Conservation (phyloP, 2,329 filamentous ascomycete genomes). For the Mycosphaerella arachidis region DNA sequence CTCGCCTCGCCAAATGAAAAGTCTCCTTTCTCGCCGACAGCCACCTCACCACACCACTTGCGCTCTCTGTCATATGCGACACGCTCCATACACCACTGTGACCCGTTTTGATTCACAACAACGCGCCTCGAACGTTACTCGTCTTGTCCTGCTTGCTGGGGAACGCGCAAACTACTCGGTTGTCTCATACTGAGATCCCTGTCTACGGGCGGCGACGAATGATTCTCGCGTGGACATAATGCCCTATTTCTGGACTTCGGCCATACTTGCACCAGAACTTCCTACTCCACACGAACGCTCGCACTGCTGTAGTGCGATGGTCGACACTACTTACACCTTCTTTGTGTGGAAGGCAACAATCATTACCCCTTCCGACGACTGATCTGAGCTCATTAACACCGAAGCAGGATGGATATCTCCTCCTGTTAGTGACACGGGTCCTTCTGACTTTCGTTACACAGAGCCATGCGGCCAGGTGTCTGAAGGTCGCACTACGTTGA, state of each 20-base stretch:
- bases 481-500: not conserved
- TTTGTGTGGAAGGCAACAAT: constrained; percentile 1
- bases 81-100: not conserved
- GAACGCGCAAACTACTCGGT: not conserved
- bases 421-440: not conserved
- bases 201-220: not conserved
- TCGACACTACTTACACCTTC: not conserved
- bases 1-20: too few species aligned
- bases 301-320: not conserved
- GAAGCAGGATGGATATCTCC: not conserved
- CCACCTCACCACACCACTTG: too few species aligned
- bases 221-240: constrained; percentile 1
- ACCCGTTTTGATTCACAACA: not conserved
- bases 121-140: not conserved
- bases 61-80: not conserved
- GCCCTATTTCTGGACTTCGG: not conserved
- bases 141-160: not conserved
- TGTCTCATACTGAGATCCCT: not conserved
- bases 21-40: not conserved
- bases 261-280: not conserved
- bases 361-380: not conserved
- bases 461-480: not conserved
- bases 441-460: not conserved
- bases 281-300: not conserved
- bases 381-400: not conserved